Base-by-base conservation (phyloP, 208 protist genomes). In the Novymonas esmeraldas region DNA sequence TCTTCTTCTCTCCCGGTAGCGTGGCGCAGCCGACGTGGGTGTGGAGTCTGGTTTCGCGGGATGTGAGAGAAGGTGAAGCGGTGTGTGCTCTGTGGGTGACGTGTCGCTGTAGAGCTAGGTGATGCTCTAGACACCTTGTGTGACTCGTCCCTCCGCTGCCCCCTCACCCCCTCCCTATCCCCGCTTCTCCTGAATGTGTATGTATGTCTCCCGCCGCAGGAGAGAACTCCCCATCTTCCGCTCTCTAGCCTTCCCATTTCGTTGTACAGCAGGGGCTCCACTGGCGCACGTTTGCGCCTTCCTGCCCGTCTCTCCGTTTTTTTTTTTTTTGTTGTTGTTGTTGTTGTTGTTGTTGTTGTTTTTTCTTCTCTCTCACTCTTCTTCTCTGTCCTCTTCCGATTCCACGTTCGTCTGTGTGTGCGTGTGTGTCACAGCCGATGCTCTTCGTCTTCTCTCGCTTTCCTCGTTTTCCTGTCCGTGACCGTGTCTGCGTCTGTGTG, bases 331-430 rank as follows among this genome's bases (percentile, higher is more conserved):
- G 6, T 0, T 44, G 39, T 44, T 44, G 39, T 44, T 44, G 39
- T 44, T 44, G 14, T 44, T 44, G 11, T 10, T n/a, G 39, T 44
- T 44, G 11, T 56, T 54, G 20, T 67, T 56, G 22, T 52, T 20
- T 20, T 56, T 20, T 6, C 18, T 68, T 34, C 24, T 48, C 57
- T 52, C 57, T 45, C 18, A 10, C 44, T 26, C 44, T 6, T n/a
- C 44, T 4, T 26, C 16, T 20, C 44, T 20, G 6, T 18, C 5
- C 44, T 48, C 44, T 22, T 20, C 16, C 44, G 1, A 29, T 50
- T 29, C 16, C n/a, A 33, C 59, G 28, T 55, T 39, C 22, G 56
- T 31, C 5, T 50, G 57, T 22, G 28, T 64, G 58, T 51, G 58
- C 18, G 38, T 28, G 57, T 63, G 57, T 63, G 38, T 56, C n/a